Evolutionary conservation across 768 basidiomycete genomes (phyloP), one percentile per base, ranked within the genome.

Genomic region (Trametes meyenii): DNA sequence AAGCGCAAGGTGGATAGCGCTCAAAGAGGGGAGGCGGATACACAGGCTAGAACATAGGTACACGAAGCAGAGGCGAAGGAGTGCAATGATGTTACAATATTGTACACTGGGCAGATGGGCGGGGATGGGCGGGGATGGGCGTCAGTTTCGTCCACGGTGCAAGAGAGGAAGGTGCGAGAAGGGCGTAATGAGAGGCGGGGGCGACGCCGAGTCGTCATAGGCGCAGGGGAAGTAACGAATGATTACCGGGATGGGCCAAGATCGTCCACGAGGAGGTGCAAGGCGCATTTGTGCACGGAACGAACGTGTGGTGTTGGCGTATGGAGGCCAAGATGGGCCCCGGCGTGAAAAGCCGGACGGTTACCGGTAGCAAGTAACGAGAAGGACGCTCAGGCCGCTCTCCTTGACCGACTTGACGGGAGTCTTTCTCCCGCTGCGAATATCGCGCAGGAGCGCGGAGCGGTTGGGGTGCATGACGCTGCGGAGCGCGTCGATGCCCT

Each of bases 401-500:
- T 83, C 72, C 77, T 91, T 91, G 33, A 88, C 87, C 81, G 81
- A 82, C 56, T 78, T 72, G 40, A 82, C 70, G 0, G 86, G 76
- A 1, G 79, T 80, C 16, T 65, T 71, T 29, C 73, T 82, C 72
- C 75, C 77, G 67, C 78, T 81, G 33, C 71, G 63, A 35, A 64
- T 52, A 62, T 85, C 83, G 69, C 80, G 85, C 57, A 88, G 81
- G 54, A 92, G 79, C 0, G 88, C 83, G 17, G 57, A 81, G 64
- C 81, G 80, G 72, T 75, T 88, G 5, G 87, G 83, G 63, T 87
- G 83, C 81, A 92, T 78, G 58, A 86, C 81, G 43, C 75, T 66
- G 57, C 77, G 85, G 36, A 92, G 76, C 24, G 85, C 88, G 5
- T 77, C 79, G 33, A 82, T 84, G 0, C 89, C 89, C 68, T 86